Evolutionary conservation across 345 rosid genomes (phyloP).

Genomic region (Citrus cavaleriei): DNA sequence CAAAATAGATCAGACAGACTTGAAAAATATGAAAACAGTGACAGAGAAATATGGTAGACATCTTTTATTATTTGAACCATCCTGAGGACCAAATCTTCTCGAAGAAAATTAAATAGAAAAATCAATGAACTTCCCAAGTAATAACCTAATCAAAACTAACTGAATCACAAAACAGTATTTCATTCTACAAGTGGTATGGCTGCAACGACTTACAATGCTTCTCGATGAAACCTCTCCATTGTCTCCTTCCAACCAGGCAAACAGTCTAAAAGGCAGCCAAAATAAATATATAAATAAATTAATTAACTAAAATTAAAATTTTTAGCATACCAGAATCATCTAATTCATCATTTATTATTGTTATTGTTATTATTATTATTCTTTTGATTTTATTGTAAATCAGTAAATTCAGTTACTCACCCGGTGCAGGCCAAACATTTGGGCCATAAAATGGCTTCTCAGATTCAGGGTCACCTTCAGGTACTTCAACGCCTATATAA

Average conservation of each 20-base stretch:
- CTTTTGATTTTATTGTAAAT: not conserved
- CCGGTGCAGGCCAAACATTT: constrained; percentile 72
- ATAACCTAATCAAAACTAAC: too few relatives aligned
- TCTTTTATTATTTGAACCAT: not conserved
- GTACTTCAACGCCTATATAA: constrained; percentile 74
- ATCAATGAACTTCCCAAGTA: not conserved
- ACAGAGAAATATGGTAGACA: too few relatives aligned
- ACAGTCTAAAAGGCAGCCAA: constrained; percentile 30
- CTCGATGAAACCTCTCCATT: constrained; percentile 71
- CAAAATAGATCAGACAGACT: constrained; percentile 5
- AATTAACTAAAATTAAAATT: not conserved
- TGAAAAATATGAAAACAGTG: not conserved
- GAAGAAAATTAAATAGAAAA: not conserved
- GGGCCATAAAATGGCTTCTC: constrained; percentile 78
- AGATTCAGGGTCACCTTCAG: constrained; percentile 57
- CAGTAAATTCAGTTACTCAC: constrained; percentile 24
- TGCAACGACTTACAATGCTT: constrained; percentile 55
- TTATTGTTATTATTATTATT: too few relatives aligned
- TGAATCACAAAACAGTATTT: not conserved
- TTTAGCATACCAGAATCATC: too few relatives aligned
- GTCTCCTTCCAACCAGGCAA: constrained; percentile 82
- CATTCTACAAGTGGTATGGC: not conserved
- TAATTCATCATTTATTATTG: too few relatives aligned
- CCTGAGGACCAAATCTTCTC: too few relatives aligned
- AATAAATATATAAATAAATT: too few relatives aligned